These are phyloP conservation scores for Tricholoma bakamatsutake DNA, from an alignment of 768 basidiomycete genomes.

Conservation along the genomic window DNA sequence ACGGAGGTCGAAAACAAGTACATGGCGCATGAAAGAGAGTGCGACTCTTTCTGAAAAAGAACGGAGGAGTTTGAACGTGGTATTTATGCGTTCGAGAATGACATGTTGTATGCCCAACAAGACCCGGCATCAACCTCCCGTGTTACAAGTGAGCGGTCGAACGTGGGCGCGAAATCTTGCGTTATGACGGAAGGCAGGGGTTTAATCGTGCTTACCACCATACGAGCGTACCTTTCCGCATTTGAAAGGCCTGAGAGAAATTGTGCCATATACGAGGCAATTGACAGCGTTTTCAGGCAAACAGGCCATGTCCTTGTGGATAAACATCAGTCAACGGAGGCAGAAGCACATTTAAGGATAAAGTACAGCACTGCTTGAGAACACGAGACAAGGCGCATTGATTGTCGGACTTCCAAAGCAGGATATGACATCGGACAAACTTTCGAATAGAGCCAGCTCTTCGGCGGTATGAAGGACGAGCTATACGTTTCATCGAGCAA, in stretches of 20 bases:
- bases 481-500: not conserved
- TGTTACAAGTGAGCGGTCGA: not conserved
- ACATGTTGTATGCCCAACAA: not conserved
- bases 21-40: not conserved
- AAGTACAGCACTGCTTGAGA: not conserved
- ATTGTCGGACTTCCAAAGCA: not conserved
- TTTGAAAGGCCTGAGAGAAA: not conserved
- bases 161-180: not conserved
- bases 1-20: not conserved
- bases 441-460: not conserved
- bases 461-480: not conserved
- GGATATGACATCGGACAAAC: not conserved
- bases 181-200: not conserved
- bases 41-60: not conserved
- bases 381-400: not conserved
- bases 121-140: not conserved
- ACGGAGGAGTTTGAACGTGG: not conserved
- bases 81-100: not conserved
- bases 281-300: not conserved
- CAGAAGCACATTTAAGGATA: not conserved
- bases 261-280: not conserved
- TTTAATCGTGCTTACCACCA: not conserved
- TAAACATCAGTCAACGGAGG: not conserved
- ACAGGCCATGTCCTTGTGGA: not conserved
- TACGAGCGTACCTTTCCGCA: not conserved